phyloP scores from a whole-genome alignment of 1,139 yeast genomes.

The Suhomyces choctaworum region DNA sequence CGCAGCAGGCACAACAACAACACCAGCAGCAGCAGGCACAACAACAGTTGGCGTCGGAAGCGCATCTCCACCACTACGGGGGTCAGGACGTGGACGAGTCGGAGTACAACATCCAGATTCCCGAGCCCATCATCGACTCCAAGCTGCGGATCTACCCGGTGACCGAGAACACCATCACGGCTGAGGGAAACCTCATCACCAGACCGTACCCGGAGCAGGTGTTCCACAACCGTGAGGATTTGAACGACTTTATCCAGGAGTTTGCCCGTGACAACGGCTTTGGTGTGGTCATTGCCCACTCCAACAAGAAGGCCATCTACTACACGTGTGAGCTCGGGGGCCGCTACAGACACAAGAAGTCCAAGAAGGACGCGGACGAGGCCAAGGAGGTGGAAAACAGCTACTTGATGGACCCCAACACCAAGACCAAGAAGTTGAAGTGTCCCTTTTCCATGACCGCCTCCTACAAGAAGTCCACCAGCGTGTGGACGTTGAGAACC shows the following conservation, averaged over 20 bases:
- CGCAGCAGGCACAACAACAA: constrained; percentile 17
- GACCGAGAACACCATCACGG: constrained; percentile 47
- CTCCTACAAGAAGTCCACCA: constrained; percentile 48
- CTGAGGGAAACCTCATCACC: constrained; percentile 54
- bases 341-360: constrained; percentile 54
- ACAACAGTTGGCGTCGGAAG: constrained; percentile 22
- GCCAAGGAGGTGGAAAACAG: constrained; percentile 36
- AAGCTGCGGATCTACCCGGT: constrained; percentile 51
- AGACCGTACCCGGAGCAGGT: constrained; percentile 57
- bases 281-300: constrained; percentile 61
- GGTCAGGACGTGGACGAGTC: constrained; percentile 32
- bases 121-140: constrained; percentile 48
- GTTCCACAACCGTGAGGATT: constrained; percentile 50
- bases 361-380: constrained; percentile 31
- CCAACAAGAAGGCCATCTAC: constrained; percentile 59
- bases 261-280: constrained; percentile 60
- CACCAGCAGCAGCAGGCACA: constrained; percentile 17
- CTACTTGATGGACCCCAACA: constrained; percentile 43
- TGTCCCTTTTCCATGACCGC: constrained; percentile 65
- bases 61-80: constrained; percentile 21
- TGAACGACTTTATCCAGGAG: constrained; percentile 56
- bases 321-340: constrained; percentile 65
- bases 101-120: constrained; percentile 50
- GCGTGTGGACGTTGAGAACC: constrained; percentile 54
- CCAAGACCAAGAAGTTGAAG: constrained; percentile 53